Evolutionary conservation across 345 rosid genomes (phyloP), one percentile per base, ranked within the genome.

Genomic region (Eucalyptus marginata): DNA sequence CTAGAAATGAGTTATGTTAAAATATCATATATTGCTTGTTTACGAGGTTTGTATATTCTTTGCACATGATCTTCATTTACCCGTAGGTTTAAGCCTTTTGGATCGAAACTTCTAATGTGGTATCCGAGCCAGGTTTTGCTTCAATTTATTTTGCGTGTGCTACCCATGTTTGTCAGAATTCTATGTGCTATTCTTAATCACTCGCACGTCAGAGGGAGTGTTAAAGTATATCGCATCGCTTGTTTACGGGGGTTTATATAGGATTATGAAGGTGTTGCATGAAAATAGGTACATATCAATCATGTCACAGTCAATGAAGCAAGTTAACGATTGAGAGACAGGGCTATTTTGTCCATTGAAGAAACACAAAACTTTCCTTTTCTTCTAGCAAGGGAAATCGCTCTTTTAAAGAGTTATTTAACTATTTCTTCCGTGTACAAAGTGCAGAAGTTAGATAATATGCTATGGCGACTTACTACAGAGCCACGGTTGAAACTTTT

Each of bases 121-220:
- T 68, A 68, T 68, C 1, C 5, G 0, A 68, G 13, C 13, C 2
- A 8, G 12, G 11, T 33, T 68, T 33, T 31, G 80, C 44, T n/a
- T 33, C 43, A 17, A 10, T 17, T 71, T 33, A 17, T 71, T 71
- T 71, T 7, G 18, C 13, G 1, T 17, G 44, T 68, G 43, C 43
- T 5, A 33, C 13, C 22, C 80, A 8, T 4, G 43, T 17, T 33
- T 36, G 36, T 64, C 18, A 7, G 16, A 31, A 16, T 66, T 66
- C 22, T 17, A 31, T 10, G 44, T 18, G 46, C 11, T 22, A 2
- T 10, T 71, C 25, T 22, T 17, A 71, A 71, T 33, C 44, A 22
- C 81, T 36, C 1, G 27, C 44, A 18, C 0, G 7, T 18, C 0
- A 15, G 10, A 31, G 79, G 6, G 11, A 16, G 3, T 31, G 40